These are phyloP conservation scores for Fusarium siculi DNA, from an alignment of 2,329 filamentous ascomycete species.

Conservation along the genomic window DNA sequence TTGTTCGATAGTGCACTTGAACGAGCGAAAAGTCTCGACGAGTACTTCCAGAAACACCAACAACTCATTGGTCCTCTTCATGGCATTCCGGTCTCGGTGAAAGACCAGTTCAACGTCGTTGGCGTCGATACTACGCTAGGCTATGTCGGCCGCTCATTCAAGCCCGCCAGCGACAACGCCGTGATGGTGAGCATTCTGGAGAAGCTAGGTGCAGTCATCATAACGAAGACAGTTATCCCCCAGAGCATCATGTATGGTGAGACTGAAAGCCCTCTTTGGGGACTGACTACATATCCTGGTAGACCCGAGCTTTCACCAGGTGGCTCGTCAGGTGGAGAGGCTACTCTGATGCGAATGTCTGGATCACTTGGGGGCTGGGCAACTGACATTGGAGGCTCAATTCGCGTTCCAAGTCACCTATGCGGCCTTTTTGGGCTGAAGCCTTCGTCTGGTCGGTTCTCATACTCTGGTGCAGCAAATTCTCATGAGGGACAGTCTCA, in stretches of 20 bases:
- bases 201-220: background rate
- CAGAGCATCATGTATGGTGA: constrained; percentile 7
- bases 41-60: background rate
- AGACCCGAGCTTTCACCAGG: background rate
- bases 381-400: background rate
- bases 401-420: background rate
- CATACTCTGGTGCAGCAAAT: background rate
- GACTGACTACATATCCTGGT: background rate
- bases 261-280: background rate
- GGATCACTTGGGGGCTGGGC: background rate
- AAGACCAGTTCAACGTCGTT: background rate
- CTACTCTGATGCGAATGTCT: background rate
- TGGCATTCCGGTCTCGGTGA: background rate
- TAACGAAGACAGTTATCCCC: background rate
- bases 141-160: background rate
- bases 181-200: background rate
- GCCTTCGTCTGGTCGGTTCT: background rate
- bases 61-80: background rate
- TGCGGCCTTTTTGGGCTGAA: background rate
- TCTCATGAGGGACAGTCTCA: background rate
- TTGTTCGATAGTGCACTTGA: background rate
- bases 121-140: background rate
- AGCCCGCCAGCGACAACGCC: background rate
- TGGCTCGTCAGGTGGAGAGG: background rate
- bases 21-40: background rate